Base-by-base conservation (phyloP, 495 filamentous ascomycete species). In the Melanomma pulvis-pyrius region DNA sequence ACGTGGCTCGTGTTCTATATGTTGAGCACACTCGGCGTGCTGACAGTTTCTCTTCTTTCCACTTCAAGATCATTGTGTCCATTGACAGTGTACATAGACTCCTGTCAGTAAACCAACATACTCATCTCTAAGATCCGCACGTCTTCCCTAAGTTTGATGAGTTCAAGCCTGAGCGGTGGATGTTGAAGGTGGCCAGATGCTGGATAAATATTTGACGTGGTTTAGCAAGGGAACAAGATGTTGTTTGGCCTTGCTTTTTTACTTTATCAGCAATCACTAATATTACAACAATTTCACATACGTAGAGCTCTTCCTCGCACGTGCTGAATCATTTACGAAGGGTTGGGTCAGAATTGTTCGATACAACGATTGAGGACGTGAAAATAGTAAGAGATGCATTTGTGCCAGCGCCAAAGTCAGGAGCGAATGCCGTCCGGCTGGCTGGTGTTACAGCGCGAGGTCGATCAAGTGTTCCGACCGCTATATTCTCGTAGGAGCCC, bases 101-200 rank as follows among this genome's bases (percentile, higher is more conserved):
- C 57, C 39, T 3, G 22, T 60, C 15, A 62, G 59, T 22, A 7
- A 13, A 39, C 3, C 46, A 19, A 34, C 25, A n/a, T 62, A 62
- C 28, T 53, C 48, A 30, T 39, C 22, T 48, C 39, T 7, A 51
- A 1, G 48, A 62, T 53, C 59, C 59, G 1, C 2, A 22, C 11
- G 19, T 62, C 21, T 65, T 59, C 47, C 30, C 79, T 79, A 19
- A 21, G 5, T 44, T 30, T 7, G n/a, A 32, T 8, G 26, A n/a
- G n/a, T 59, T 65, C 29, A 28, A 17, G 24, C 63, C 46, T 17
- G 59, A 62, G 47, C 15, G 46, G 2, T 12, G 17, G 39, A 15
- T 44, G 30, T 12, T 11, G 13, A 44, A 12, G n/a, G n/a, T 3
- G 39, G n/a, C 9, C 17, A n/a, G 9, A 44, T 6, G 13, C 17